Evolutionary conservation across 1,284 basidiomycete species (phyloP), one percentile per base, ranked within the genome.

Genomic region (Ganoderma resinaceum): DNA sequence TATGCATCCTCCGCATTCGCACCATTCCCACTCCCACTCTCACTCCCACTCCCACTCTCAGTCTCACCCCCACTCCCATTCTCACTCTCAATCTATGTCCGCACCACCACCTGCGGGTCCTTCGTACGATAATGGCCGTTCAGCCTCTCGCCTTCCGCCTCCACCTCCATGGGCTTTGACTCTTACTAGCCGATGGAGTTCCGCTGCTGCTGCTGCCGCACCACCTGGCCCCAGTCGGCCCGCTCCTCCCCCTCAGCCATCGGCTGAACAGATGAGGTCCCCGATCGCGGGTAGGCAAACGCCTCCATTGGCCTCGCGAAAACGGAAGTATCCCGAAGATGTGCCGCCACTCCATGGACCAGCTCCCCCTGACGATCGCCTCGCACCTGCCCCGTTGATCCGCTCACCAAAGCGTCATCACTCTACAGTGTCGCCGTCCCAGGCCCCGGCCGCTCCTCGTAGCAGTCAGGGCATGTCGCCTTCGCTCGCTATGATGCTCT

Each of bases 161-260:
- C 88, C 89, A 0, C 89, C 90, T n/a, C 89, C 90, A 2, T 92
- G 91, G 91, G 89, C 89, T 20, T 80, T 85, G 63, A 87, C 70
- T 26, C 89, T 86, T 83, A 84, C 71, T 18, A 89, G 86, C 84
- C 83, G 68, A 80, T 79, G 72, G 77, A 79, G 75, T 66, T 76
- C 68, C 62, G 78, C 79, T 31, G 78, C 77, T 0, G 77, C 76
- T 5, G 75, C 78, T 23, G 71, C 80, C 55, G 76, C 73, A 23
- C 73, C 80, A 29, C 75, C 78, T 1, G 69, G 77, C 7, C 70
- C 77, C 18, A 71, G 76, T 7, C 66, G 66, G 31, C 37, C 64
- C 3, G 55, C 66, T 52, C 67, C 66, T 46, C 65, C 61, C 2
- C 62, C 70, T 62, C 76, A 73, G 37, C 73, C 67, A 1, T 62